phyloP scores from a whole-genome alignment of 1,139 yeast species.

The Meyerozyma sp. region DNA sequence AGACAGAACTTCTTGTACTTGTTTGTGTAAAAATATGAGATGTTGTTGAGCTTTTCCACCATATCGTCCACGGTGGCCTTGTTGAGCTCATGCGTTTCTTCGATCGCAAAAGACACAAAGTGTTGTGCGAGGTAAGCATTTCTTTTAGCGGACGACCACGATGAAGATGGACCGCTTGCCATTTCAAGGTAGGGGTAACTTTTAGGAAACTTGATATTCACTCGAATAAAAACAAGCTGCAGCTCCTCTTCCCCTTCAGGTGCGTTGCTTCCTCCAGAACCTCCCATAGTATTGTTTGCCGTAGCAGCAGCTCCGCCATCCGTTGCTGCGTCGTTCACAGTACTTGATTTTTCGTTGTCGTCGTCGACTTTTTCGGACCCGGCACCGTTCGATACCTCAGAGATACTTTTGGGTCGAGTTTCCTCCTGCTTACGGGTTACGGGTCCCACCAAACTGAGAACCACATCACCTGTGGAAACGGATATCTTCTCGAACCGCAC shows the following conservation, averaged over 20 bases:
- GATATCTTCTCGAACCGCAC: constrained; percentile 81
- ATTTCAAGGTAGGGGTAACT: constrained; percentile 59
- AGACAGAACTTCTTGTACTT: constrained; percentile 60
- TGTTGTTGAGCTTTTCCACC: constrained; percentile 44
- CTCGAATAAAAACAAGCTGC: constrained; percentile 62
- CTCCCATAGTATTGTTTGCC: not conserved
- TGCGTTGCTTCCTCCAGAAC: not conserved
- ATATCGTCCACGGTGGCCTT: constrained; percentile 46
- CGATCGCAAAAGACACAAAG: constrained; percentile 52
- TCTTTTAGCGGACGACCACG: constrained; percentile 10
- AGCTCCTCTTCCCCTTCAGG: constrained; percentile 5
- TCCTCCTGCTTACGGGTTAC: constrained; percentile 18
- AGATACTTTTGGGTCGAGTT: constrained; percentile 1
- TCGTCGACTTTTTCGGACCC: constrained; percentile 1
- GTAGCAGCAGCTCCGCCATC: not conserved
- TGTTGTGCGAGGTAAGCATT: constrained; percentile 18
- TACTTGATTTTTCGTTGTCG: not conserved
- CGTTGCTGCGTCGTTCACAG: not conserved
- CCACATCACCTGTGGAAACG: constrained; percentile 77
- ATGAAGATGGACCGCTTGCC: constrained; percentile 27
- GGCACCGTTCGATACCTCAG: constrained; percentile 3
- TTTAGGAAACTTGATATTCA: constrained; percentile 63
- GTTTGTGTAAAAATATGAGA: constrained; percentile 53
- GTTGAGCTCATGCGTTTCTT: constrained; percentile 68
- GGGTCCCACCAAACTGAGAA: constrained; percentile 76